Conservation (phyloP, 169 alveolate genomes). For the Plasmodium adleri region DNA sequence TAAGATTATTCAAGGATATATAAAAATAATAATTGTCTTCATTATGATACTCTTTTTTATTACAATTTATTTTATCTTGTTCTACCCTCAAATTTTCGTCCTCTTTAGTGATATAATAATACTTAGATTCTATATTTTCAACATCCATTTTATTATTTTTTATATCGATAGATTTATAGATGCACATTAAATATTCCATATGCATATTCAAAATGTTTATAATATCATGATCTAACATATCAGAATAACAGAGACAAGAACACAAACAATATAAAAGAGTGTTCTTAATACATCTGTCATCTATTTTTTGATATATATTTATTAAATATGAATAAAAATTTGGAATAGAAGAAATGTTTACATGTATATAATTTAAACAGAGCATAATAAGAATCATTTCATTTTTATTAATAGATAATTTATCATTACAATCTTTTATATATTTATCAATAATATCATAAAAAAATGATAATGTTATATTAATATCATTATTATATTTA, state of each 20-base stretch:
- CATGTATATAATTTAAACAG: slow-evolving; percentile 72
- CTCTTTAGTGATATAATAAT: too few relatives aligned
- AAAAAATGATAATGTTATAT: slow-evolving; percentile 48
- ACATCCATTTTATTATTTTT: neutral
- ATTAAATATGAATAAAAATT: slow-evolving; percentile 26
- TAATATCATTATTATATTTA: slow-evolving; percentile 69
- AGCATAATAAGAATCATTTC: slow-evolving; percentile 57
- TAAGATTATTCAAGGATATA: slow-evolving; percentile 49
- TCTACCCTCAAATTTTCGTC: too few relatives aligned
- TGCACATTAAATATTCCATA: neutral
- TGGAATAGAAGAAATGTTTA: slow-evolving; percentile 46
- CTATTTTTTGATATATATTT: neutral
- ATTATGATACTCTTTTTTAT: neutral
- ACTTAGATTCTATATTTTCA: too few relatives aligned
- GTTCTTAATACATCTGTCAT: slow-evolving; percentile 24
- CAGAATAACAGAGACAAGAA: slow-evolving; percentile 61
- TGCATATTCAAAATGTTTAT: slow-evolving; percentile 21
- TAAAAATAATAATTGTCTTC: slow-evolving; percentile 46
- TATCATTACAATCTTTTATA: slow-evolving; percentile 31
- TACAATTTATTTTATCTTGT: neutral
- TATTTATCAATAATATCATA: slow-evolving; percentile 30
- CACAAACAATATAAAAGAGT: slow-evolving; percentile 49
- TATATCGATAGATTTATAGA: neutral
- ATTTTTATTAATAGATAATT: slow-evolving; percentile 32
- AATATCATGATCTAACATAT: slow-evolving; percentile 24